These are phyloP conservation scores for Schizothecium vesticola DNA, from an alignment of 495 filamentous ascomycete genomes.

Conservation along the genomic window DNA sequence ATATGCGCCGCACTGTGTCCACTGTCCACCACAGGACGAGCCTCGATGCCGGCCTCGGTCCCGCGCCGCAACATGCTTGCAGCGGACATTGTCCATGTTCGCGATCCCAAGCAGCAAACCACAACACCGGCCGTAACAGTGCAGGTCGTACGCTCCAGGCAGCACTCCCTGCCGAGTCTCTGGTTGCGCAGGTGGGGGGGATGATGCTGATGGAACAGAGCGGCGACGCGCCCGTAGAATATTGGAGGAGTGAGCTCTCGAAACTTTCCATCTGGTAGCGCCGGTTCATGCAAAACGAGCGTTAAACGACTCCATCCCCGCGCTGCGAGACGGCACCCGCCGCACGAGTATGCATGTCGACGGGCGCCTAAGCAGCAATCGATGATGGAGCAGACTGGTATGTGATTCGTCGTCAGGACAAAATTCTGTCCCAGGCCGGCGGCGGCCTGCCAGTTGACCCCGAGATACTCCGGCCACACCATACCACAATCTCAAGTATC, in stretches of 20 bases:
- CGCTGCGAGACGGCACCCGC: neutral
- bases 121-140: neutral
- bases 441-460: neutral
- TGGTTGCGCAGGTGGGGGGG: neutral
- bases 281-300: neutral
- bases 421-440: neutral
- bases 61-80: neutral
- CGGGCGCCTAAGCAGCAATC: neutral
- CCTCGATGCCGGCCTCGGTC: neutral
- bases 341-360: neutral
- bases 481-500: neutral
- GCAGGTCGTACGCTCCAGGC: neutral
- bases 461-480: neutral
- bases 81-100: neutral
- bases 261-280: neutral
- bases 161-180: neutral
- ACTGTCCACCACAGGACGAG: neutral
- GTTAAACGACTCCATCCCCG: neutral
- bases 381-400: neutral
- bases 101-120: neutral
- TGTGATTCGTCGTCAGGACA: neutral
- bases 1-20: neutral
- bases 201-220: neutral
- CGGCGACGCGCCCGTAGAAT: neutral
- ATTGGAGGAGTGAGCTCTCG: neutral